Percentiles rank a stretch among this genome's conserved stretches.
Evolutionary conservation across 768 basidiomycete genomes (phyloP).

Genomic region (Pulveroboletus sp.): DNA sequence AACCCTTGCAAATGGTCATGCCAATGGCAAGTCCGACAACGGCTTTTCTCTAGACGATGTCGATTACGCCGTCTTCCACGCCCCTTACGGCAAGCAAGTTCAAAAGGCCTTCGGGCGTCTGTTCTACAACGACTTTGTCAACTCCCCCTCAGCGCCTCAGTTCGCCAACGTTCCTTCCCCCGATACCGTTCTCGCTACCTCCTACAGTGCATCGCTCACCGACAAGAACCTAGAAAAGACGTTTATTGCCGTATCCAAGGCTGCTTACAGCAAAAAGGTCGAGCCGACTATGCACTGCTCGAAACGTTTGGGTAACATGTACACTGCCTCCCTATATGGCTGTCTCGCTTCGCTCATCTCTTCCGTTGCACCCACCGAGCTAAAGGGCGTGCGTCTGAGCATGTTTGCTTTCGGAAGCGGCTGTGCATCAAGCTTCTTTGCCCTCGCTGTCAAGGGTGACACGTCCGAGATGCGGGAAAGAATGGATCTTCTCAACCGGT

Average conservation of each 20-base stretch:
- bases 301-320: conserved; percentile 94
- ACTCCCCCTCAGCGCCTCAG: conserved; percentile 61
- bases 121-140: conserved; percentile 88
- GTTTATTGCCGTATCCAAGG: conserved; percentile 77
- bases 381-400: conserved; percentile 80
- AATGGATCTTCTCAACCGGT: conserved; percentile 72
- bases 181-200: conserved; percentile 60
- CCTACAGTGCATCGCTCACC: conserved; percentile 71
- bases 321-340: conserved; percentile 94
- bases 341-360: conserved; percentile 86
- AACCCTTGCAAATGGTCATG: conserved; percentile 33
- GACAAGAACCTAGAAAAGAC: conserved; percentile 96
- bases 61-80: conserved; percentile 95
- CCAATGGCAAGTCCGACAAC: conserved; percentile 29
- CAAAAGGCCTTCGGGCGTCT: conserved; percentile 95
- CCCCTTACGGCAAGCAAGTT: conserved; percentile 97
- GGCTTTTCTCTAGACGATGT: conserved; percentile 74
- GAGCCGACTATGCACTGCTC: conserved; percentile 84
- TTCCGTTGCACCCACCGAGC: conserved; percentile 60
- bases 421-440: conserved; percentile 93
- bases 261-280: conserved; percentile 68
- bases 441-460: conserved; percentile 81
- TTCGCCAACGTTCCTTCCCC: conserved; percentile 70
- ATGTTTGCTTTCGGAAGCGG: conserved; percentile 98
- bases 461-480: conserved; percentile 76